Evolutionary conservation across 2,329 filamentous ascomycete species (phyloP).

Genomic region (Penicillium sclerotiorum): DNA sequence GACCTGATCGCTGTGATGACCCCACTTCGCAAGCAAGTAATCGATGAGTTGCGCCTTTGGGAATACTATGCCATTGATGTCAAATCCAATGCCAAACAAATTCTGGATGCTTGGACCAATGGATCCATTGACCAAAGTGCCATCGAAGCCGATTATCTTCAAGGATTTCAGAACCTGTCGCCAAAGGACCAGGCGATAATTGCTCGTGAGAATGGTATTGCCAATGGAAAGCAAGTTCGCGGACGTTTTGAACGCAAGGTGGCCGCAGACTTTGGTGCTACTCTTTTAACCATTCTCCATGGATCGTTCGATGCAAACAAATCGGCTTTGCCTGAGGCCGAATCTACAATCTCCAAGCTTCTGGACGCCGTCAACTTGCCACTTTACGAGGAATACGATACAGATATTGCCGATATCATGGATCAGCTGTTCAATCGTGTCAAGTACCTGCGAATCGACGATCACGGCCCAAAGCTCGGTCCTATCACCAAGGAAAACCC

Average conservation of each 20-base stretch:
- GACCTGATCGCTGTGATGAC: constrained; percentile 84
- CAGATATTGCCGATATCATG: constrained; percentile 77
- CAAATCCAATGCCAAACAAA: constrained; percentile 68
- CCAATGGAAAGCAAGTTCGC: constrained; percentile 73
- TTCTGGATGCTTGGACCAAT: constrained; percentile 71
- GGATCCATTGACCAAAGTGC: constrained; percentile 14
- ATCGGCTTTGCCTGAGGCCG: constrained; percentile 46
- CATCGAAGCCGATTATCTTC: constrained; percentile 37
- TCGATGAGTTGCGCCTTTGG: constrained; percentile 80
- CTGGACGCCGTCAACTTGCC: constrained; percentile 83
- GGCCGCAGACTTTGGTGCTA: constrained; percentile 70
- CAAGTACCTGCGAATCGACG: constrained; percentile 93
- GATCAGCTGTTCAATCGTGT: constrained; percentile 92
- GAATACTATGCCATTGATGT: constrained; percentile 89
- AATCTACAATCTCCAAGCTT: constrained; percentile 60
- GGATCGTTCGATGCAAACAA: constrained; percentile 66
- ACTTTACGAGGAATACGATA: constrained; percentile 90
- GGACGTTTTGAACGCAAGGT: constrained; percentile 75
- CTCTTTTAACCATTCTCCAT: constrained; percentile 66
- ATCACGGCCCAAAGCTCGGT: constrained; percentile 84
- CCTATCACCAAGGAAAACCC: constrained; percentile 75
- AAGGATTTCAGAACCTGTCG: constrained; percentile 57
- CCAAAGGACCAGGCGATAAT: constrained; percentile 61
- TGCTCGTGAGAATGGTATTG: constrained; percentile 69
- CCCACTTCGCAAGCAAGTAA: constrained; percentile 76